These are phyloP conservation scores for Fremontodendron californicum DNA, from an alignment of 345 rosid species.

Conservation along the genomic window DNA sequence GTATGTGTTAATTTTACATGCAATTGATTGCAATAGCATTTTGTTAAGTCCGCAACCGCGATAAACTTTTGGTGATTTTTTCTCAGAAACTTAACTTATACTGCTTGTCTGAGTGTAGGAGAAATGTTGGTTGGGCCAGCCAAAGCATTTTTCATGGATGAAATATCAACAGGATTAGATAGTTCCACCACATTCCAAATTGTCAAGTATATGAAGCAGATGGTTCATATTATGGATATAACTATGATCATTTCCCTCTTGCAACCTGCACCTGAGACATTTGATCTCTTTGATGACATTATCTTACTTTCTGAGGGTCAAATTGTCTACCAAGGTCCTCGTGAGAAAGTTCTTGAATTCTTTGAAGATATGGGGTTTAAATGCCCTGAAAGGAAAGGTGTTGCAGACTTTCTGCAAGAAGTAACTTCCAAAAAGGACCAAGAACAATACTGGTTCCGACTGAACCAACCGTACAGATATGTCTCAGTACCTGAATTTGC, in stretches of 20 bases:
- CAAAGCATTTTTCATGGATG: conserved; percentile 60
- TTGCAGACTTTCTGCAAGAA: conserved; percentile 56
- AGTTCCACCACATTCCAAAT: conserved; percentile 58
- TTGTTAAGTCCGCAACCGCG: background rate
- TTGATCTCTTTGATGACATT: conserved; percentile 50
- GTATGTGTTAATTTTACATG: too few species aligned
- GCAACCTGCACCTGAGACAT: conserved; percentile 65
- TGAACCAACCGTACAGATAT: conserved; percentile 32
- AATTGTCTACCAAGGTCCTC: conserved; percentile 56
- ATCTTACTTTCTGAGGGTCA: conserved; percentile 56
- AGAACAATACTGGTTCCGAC: conserved; percentile 46
- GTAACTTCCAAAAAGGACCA: conserved; percentile 59
- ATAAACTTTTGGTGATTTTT: background rate
- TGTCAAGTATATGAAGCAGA: conserved; percentile 46
- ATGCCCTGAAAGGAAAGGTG: conserved; percentile 57
- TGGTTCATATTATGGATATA: conserved; percentile 56
- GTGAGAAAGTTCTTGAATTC: conserved; percentile 42
- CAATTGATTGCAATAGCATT: too few species aligned
- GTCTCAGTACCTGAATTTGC: conserved; percentile 39
- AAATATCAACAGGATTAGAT: conserved; percentile 58
- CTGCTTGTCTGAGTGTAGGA: conserved; percentile 34
- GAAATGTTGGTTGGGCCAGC: conserved; percentile 69
- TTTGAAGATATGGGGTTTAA: conserved; percentile 46
- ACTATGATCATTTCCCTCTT: conserved; percentile 53
- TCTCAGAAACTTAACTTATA: background rate